These are phyloP conservation scores for Suillus weaverae DNA, from an alignment of 768 basidiomycete genomes.

Conservation along the genomic window DNA sequence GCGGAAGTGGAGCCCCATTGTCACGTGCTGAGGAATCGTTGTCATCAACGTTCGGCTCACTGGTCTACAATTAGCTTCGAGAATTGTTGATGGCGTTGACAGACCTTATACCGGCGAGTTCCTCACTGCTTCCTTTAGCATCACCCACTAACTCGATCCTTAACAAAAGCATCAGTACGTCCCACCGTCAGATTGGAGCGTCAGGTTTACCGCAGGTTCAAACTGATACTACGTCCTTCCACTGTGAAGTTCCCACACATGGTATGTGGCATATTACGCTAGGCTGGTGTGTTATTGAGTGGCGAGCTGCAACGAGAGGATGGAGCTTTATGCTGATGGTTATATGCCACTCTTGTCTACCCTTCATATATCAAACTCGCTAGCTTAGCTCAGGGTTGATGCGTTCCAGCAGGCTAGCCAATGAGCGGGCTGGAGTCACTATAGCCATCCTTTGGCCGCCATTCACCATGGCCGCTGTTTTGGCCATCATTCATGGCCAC, in stretches of 20 bases:
- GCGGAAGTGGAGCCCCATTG: background rate
- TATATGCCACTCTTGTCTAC: no score
- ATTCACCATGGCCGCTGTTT: no score
- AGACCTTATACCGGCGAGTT: background rate
- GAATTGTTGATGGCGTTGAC: background rate
- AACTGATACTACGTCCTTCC: background rate
- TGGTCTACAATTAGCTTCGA: background rate
- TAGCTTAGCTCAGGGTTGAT: no score
- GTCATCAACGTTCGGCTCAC: background rate
- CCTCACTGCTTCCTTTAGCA: background rate
- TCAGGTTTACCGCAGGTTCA: background rate
- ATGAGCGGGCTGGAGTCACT: no score
- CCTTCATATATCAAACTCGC: no score
- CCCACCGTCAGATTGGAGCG: background rate
- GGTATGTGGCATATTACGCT: background rate
- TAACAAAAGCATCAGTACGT: background rate
- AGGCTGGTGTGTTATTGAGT: background rate
- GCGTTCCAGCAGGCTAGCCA: no score
- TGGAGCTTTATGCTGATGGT: background rate
- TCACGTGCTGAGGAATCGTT: background rate
- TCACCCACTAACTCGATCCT: background rate
- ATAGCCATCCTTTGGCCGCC: no score
- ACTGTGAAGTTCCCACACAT: background rate
- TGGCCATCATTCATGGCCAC: no score
- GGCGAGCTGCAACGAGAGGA: background rate